Evolutionary conservation across 2,329 filamentous ascomycete species (phyloP).

Genomic region (Penicillium psychrosexuale): DNA sequence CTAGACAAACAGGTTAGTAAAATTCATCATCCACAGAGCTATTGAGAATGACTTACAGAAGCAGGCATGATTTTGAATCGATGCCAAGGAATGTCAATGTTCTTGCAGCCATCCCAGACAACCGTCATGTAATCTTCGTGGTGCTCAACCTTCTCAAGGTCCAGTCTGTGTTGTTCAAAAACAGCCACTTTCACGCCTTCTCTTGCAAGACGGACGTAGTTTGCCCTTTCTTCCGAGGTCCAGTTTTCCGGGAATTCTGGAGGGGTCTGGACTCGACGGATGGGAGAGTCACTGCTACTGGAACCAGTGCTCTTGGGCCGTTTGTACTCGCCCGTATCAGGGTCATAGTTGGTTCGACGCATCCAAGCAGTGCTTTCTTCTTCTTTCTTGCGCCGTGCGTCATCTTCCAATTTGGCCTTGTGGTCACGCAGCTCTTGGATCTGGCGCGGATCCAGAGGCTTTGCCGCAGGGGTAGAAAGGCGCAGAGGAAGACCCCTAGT

Average conservation of each 20-base stretch:
- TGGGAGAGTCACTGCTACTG: background rate
- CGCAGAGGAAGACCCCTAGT: background rate
- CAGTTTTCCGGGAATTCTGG: background rate
- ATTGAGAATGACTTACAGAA: background rate
- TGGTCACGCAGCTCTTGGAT: background rate
- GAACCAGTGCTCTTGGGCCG: background rate
- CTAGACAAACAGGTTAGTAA: background rate
- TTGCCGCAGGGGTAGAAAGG: background rate
- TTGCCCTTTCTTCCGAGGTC: constrained; percentile 2
- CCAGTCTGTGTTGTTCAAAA: background rate
- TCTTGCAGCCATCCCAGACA: constrained; percentile 6
- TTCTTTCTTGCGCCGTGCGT: background rate
- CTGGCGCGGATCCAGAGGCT: background rate
- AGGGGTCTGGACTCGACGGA: constrained; percentile 2
- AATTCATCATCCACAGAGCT: background rate
- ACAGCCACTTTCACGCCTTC: constrained; percentile 1
- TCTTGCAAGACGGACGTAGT: background rate
- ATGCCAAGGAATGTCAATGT: constrained; percentile 10
- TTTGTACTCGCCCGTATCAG: background rate
- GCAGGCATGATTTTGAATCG: background rate
- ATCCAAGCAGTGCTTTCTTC: constrained; percentile 5
- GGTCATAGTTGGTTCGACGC: background rate
- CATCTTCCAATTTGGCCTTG: background rate
- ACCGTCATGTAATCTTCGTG: background rate
- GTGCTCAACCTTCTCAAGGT: background rate